Evolutionary conservation across 257 asterid genomes (phyloP), one percentile per base, ranked within the genome.

Genomic region (Solanum pennellii): DNA sequence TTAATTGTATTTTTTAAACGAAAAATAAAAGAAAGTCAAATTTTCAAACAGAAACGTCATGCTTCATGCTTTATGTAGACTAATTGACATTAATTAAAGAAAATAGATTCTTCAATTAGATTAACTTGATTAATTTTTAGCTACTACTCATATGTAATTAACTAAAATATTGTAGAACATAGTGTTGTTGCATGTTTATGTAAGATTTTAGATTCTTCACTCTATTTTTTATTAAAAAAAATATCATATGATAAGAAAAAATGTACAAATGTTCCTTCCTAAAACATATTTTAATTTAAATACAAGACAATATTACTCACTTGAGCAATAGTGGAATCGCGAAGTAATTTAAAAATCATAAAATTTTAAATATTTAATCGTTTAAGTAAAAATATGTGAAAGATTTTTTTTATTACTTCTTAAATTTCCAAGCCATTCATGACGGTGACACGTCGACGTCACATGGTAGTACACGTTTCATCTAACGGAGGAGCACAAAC

Each of bases 391-490:
- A 39, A 56, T 20, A 56, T 7, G n/a, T 18, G n/a, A 39, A 39
- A 6, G 9, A 39, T 39, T 39, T 39, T 5, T 37, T 39, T 18
- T 56, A 56, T 56, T 56, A 7, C 20, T 56, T 7, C n/a, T 56
- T 56, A 83, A 87, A 60, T 47, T 60, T 23, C 9, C 5, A 33
- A 52, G 41, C 79, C 5, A n/a, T 12, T 16, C 18, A 79, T 1
- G 84, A 88, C 23, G 71, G 89, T 68, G 91, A 88, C 91, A 92
- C 91, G 91, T 90, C 72, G 90, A 79, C 86, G 72, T 88, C 91
- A 89, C 88, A 85, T 88, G 88, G 77, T 16, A 39, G 65, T 33
- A 56, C 93, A 91, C 92, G 90, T 91, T 93, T 85, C 91, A 83
- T 84, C 49, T 41, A 88, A 85, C 84, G 60, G 89, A 13, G 77